Evolutionary conservation across 2,329 filamentous ascomycete genomes (phyloP).

Genomic region (Aphanoascus verrucosus): DNA sequence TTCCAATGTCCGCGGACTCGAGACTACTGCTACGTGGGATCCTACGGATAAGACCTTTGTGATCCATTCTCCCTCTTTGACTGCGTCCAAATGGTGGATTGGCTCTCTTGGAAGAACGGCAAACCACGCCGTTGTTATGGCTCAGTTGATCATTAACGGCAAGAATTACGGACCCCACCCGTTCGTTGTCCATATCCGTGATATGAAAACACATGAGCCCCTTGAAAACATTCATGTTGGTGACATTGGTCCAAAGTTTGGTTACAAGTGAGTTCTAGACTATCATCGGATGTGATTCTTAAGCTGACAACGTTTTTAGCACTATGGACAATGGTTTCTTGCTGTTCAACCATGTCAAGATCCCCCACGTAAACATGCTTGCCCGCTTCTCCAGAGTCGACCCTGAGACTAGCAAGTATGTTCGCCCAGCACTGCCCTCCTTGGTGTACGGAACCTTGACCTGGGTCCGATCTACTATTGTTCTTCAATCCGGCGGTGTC

Average conservation of each 20-base stretch:
- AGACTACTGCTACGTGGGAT: conserved; percentile 66
- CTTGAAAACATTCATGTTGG: conserved; percentile 62
- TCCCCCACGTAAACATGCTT: conserved; percentile 65
- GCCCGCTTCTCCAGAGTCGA: conserved; percentile 61
- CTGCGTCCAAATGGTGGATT: conserved; percentile 77
- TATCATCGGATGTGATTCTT: background rate
- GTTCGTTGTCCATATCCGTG: conserved; percentile 64
- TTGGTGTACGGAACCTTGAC: conserved; percentile 67
- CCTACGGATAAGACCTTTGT: conserved; percentile 62
- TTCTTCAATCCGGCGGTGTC: conserved; percentile 60
- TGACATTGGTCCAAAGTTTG: conserved; percentile 71
- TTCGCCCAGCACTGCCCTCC: conserved; percentile 54
- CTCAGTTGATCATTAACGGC: conserved; percentile 59
- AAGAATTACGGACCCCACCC: conserved; percentile 64
- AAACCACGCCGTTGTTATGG: conserved; percentile 69
- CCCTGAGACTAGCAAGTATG: conserved; percentile 56
- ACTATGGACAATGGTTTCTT: conserved; percentile 77
- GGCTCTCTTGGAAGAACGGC: conserved; percentile 65
- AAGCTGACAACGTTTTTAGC: conserved; percentile 21
- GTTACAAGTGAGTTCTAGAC: conserved; percentile 47
- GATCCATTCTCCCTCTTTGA: conserved; percentile 62
- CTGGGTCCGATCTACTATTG: conserved; percentile 62
- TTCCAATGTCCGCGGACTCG: conserved; percentile 62
- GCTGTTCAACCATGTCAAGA: conserved; percentile 63
- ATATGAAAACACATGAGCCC: conserved; percentile 58